Evolutionary conservation across 306 rosid species (phyloP).

Genomic region (Acacia melanoxylon): DNA sequence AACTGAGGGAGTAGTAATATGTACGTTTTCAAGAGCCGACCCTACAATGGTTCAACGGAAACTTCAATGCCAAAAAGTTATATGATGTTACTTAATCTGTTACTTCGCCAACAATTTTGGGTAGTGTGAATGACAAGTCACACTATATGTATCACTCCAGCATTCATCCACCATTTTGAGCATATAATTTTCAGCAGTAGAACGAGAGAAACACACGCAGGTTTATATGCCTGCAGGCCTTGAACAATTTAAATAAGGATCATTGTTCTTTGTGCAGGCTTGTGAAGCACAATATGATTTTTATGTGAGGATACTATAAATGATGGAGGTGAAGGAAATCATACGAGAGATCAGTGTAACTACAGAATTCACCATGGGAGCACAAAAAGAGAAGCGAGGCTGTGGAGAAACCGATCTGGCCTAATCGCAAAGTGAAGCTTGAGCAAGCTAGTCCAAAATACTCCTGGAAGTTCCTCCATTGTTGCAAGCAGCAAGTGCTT

Average conservation of each 20-base stretch:
- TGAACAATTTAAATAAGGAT: too few relatives aligned
- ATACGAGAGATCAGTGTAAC: slow-evolving; percentile 64
- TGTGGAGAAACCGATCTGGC: slow-evolving; percentile 58
- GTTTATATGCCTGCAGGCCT: too few relatives aligned
- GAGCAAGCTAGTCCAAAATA: slow-evolving; percentile 66
- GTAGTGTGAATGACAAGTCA: background rate
- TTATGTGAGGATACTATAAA: background rate
- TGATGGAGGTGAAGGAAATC: background rate
- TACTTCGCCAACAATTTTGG: background rate
- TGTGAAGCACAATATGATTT: background rate
- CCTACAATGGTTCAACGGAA: too few relatives aligned
- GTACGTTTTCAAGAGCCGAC: background rate
- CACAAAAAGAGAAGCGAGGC: slow-evolving; percentile 68
- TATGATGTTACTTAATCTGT: background rate
- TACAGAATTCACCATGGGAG: slow-evolving; percentile 55
- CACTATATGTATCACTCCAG: too few relatives aligned
- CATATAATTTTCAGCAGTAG: too few relatives aligned
- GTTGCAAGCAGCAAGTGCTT: slow-evolving; percentile 31
- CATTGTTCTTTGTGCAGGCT: background rate
- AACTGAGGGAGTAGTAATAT: too few relatives aligned
- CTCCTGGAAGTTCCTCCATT: slow-evolving; percentile 68
- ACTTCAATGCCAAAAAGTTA: background rate
- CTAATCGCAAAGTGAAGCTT: slow-evolving; percentile 67
- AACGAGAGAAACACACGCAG: too few relatives aligned
- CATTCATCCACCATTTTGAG: too few relatives aligned